Evolutionary conservation across 1,284 basidiomycete species (phyloP), one percentile per base, ranked within the genome.

Genomic region (Cystobasidium slooffiae): DNA sequence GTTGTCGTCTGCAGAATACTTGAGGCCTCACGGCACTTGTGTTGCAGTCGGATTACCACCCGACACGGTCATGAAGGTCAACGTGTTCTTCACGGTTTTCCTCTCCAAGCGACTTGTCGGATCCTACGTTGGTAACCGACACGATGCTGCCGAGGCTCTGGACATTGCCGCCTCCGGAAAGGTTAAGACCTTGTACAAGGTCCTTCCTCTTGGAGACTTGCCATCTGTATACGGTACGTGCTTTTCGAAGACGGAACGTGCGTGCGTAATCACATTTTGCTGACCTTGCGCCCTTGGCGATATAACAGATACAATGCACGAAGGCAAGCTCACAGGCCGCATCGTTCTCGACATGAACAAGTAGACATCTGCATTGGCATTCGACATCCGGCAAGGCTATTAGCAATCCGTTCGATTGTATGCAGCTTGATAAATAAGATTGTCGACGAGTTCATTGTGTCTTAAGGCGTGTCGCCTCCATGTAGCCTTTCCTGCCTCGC

Each of bases 41-140:
- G 75, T 76, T 20, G 75, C 75, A 53, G 75, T 76, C 63, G 75
- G 75, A 41, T 67, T 76, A 20, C 75, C 75, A 18, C 73, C 75
- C 31, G 75, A 72, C 55, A 70, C 74, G 18, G 61, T 65, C 20
- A 63, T 75, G 46, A 24, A 64, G 51, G 70, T 73, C 20, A 87
- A 88, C 52, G 89, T 93, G 77, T 93, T 92, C 85, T 90, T 86
- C 83, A 90, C 88, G 1, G 90, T 91, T 31, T 86, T 88, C 82
- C 88, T 89, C 82, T 85, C 86, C 20, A 72, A 77, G 76, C 63
- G 51, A 24, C 24, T 92, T 80, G 84, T 88, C 67, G 90, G 90
- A 8, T 89, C 88, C 3, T 92, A 92, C 80, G 90, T 93, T 66
- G 91, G 89, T 84, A 87, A 82, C 79, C 85, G 90, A 56, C 89